These are phyloP conservation scores for Fusarium sp. DNA, from an alignment of 2,329 filamentous ascomycete species.

Conservation along the genomic window DNA sequence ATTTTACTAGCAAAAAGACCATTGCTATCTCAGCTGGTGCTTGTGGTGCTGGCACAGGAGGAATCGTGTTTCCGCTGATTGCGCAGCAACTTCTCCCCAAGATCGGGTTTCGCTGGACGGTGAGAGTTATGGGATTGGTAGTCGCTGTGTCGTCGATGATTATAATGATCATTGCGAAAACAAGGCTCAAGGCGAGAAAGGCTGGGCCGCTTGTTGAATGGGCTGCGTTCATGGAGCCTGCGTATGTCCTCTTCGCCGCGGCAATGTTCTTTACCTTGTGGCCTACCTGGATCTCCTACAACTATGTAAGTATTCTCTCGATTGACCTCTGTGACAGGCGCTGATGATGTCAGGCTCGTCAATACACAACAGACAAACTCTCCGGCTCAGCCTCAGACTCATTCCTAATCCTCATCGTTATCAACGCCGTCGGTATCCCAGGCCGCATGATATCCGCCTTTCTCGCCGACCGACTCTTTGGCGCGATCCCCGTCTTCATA, in stretches of 20 bases:
- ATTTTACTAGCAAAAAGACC: constrained; percentile 67
- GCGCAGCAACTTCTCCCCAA: constrained; percentile 64
- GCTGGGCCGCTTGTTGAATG: constrained; percentile 61
- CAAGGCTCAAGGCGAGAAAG: constrained; percentile 58
- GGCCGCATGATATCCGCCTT: constrained; percentile 64
- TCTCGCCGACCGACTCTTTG: constrained; percentile 63
- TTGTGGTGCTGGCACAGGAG: constrained; percentile 68
- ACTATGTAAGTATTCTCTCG: constrained; percentile 47
- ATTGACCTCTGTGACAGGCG: neutral
- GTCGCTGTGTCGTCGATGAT: constrained; percentile 57
- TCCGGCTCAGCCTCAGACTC: constrained; percentile 59
- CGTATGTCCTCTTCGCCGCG: constrained; percentile 51
- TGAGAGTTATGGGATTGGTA: constrained; percentile 69
- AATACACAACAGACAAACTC: constrained; percentile 53
- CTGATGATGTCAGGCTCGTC: constrained; percentile 45
- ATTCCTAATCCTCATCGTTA: constrained; percentile 66
- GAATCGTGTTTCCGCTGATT: constrained; percentile 69
- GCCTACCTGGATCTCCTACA: constrained; percentile 62
- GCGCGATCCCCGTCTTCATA: constrained; percentile 65
- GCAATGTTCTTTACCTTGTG: constrained; percentile 55
- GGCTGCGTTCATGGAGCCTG: constrained; percentile 58
- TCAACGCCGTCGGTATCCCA: constrained; percentile 66
- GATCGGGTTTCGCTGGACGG: constrained; percentile 72
- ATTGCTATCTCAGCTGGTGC: constrained; percentile 69
- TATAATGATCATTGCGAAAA: constrained; percentile 54